Conservation (phyloP, 148 eudicot species). For the Cornus kousa region DNA sequence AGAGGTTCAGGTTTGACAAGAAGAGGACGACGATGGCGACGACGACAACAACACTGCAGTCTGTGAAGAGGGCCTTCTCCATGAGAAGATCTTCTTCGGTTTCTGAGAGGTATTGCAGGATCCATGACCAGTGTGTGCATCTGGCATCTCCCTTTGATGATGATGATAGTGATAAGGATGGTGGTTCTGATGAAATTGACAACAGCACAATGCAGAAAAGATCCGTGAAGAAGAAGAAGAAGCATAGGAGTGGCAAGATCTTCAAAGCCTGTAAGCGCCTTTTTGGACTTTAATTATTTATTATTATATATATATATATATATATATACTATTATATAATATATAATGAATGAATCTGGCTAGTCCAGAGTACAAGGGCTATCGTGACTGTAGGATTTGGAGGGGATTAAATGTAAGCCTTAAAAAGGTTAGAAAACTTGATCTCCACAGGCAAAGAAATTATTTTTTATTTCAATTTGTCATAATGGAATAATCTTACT, state of each 20-base stretch:
- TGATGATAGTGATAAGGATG: neutral
- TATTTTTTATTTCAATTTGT: no score
- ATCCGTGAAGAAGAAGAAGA: slow-evolving; percentile 19
- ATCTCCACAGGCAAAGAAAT: no score
- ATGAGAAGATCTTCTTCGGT: slow-evolving; percentile 50
- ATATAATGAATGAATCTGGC: no score
- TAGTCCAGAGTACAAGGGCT: no score
- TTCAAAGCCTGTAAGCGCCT: slow-evolving; percentile 46
- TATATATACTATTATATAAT: no score
- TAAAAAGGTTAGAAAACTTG: neutral
- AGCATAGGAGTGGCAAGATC: slow-evolving; percentile 21
- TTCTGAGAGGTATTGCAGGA: slow-evolving; percentile 41
- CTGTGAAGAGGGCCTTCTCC: slow-evolving; percentile 41
- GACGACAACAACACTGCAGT: slow-evolving; percentile 2
- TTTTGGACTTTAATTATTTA: slow-evolving; percentile 25
- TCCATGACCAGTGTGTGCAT: slow-evolving; percentile 37
- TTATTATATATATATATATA: neutral
- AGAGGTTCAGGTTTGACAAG: slow-evolving; percentile 21
- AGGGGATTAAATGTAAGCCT: no score
- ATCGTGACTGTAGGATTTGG: no score
- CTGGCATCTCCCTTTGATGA: slow-evolving; percentile 15
- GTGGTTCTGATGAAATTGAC: neutral
- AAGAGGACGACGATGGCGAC: neutral
- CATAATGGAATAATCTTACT: no score
- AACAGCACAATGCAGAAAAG: slow-evolving; percentile 4